phyloP scores from a whole-genome alignment of 805 yeast genomes.

The Starmerella powellii region DNA sequence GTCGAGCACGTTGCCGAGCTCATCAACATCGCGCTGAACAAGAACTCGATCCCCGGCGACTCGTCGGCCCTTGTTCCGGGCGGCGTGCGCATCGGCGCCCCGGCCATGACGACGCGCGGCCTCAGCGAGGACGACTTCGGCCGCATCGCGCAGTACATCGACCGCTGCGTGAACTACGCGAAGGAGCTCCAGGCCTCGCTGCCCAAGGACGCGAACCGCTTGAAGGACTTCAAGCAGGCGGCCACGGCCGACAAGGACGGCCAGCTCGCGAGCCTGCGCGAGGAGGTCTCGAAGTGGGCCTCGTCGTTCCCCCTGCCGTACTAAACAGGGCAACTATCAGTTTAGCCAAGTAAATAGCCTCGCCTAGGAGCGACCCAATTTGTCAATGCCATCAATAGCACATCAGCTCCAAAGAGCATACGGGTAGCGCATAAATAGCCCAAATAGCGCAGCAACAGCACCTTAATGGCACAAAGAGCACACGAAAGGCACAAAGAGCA shows the following conservation, averaged over 20 bases:
- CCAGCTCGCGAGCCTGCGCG: constrained; percentile 53
- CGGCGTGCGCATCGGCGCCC: constrained; percentile 95
- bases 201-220: constrained; percentile 81
- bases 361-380: background rate
- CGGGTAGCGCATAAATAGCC: no score
- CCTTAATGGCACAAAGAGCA: no score
- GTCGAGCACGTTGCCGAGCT: constrained; percentile 90
- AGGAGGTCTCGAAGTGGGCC: constrained; percentile 84
- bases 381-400: no score
- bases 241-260: constrained; percentile 54
- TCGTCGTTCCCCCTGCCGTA: constrained; percentile 35
- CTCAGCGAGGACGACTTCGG: constrained; percentile 76
- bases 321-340: constrained; percentile 6
- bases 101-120: constrained; percentile 98
- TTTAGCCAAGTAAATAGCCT: no score
- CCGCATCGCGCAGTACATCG: constrained; percentile 69
- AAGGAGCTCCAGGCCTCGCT: constrained; percentile 60
- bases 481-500: no score
- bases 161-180: constrained; percentile 65
- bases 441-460: no score
- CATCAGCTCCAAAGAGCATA: no score
- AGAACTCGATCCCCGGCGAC: constrained; percentile 97
- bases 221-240: constrained; percentile 87
- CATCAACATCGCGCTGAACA: constrained; percentile 89
- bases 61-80: constrained; percentile 93